A percentile compares a stretch with the other conserved stretches of the same genome.
These are phyloP conservation scores for Solanum chaucha DNA, from an alignment of 257 asterid genomes.

Conservation along the genomic window DNA sequence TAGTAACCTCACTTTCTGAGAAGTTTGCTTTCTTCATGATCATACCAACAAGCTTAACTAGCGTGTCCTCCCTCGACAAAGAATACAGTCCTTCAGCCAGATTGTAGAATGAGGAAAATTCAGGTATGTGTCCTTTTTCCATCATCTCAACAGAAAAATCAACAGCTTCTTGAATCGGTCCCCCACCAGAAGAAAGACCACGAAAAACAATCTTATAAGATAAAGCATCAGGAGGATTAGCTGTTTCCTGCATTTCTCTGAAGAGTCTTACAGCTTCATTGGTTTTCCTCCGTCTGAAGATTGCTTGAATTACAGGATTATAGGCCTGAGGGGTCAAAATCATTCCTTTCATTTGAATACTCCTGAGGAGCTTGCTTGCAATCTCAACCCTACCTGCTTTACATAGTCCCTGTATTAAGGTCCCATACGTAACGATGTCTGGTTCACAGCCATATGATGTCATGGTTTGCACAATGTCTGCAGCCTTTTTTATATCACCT, in stretches of 20 bases:
- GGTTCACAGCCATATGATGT: conserved; percentile 76
- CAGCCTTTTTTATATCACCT: conserved; percentile 82
- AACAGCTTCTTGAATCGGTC: conserved; percentile 82
- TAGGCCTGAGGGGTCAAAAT: conserved; percentile 66
- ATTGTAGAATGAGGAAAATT: conserved; percentile 53
- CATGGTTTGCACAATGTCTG: conserved; percentile 79
- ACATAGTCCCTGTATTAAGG: conserved; percentile 76
- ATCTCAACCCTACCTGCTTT: conserved; percentile 64
- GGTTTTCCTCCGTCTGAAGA: conserved; percentile 43
- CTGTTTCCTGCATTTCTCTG: conserved; percentile 85
- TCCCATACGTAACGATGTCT: conserved; percentile 72
- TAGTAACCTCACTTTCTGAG: conserved; percentile 47
- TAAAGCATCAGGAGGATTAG: conserved; percentile 71
- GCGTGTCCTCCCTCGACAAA: conserved; percentile 66
- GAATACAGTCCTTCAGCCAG: conserved; percentile 85
- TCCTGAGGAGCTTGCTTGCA: conserved; percentile 62
- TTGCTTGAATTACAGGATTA: conserved; percentile 75
- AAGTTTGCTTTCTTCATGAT: conserved; percentile 49
- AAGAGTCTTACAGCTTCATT: conserved; percentile 70
- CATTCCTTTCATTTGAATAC: conserved; percentile 81
- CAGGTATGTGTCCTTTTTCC: conserved; percentile 60
- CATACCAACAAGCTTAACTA: conserved; percentile 45
- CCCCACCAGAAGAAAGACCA: conserved; percentile 84
- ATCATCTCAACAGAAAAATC: conserved; percentile 73
- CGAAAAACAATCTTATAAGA: conserved; percentile 61